Base-by-base conservation (phyloP, 129 eudicot genomes). In the Chrysanthemum makinoi region DNA sequence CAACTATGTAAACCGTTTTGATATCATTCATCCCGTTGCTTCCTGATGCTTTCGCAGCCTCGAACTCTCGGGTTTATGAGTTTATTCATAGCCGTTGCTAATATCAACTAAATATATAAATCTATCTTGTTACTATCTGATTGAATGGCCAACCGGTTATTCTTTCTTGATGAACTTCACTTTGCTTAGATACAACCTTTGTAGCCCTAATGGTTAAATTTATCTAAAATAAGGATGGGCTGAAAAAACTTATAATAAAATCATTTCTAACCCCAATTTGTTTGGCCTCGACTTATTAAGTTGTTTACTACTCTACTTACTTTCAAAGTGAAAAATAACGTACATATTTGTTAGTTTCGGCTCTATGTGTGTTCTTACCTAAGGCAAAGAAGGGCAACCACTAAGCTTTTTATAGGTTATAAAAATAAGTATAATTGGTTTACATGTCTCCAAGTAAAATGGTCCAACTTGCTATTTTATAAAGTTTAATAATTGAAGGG, bases 21-120 rank as follows among this genome's bases (percentile, higher is more conserved):
- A 94, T 19, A 72, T 94, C 66, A 79, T 94, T 79, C 96, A 89
- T 51, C 89, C 77, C 79, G 66, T 94, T 79, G 96, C 98, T 63
- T 78, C 96, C 87, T 93, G 1, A 80, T n/a, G n/a, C n/a, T n/a
- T n/a, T n/a, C n/a, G n/a, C n/a, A 66, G 66, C 83, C 90, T 62
- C 89, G 79, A 28, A 75, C 88, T 44, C 18, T 72, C 93, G 86
- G 96, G 97, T 89, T 74, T 17, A 58, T 44, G 44, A 71, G n/a
- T 57, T 18, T 20, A 39, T 65, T 46, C 6, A 33, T 33, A 33
- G 8, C 6, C 43, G 5, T 33, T 4, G 43, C 43, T 33, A 33
- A 33, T 33, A 33, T 33, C 43, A 33, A 33, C 43, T 33, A 33
- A 33, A 33, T 33, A 33, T 4, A 33, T 33, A 5, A 33, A 33